These are phyloP conservation scores for Trapa bicornis DNA, from an alignment of 345 rosid genomes.

Conservation along the genomic window DNA sequence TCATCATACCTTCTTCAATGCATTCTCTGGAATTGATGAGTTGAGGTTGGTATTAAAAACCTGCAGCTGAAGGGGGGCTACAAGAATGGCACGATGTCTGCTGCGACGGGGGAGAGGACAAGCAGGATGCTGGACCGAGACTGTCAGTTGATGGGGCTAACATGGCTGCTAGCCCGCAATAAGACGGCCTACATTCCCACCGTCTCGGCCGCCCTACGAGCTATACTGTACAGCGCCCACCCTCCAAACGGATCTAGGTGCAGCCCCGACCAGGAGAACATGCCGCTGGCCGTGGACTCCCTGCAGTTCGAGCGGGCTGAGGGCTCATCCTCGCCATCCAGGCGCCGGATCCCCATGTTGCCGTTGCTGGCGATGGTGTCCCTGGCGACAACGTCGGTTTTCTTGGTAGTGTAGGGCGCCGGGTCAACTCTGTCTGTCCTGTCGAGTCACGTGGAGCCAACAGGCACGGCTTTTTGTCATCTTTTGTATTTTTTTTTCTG, in stretches of 20 bases:
- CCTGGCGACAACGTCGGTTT: neutral
- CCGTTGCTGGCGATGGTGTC: slow-evolving; percentile 17
- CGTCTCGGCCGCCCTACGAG: slow-evolving; percentile 89
- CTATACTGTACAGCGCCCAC: slow-evolving; percentile 81
- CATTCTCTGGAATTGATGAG: neutral
- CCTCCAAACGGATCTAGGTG: slow-evolving; percentile 69
- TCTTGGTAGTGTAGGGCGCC: slow-evolving; percentile 13
- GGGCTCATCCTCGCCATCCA: slow-evolving; percentile 26
- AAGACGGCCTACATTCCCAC: slow-evolving; percentile 97
- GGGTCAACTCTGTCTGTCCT: neutral
- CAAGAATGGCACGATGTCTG: slow-evolving; percentile 29
- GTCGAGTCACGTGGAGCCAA: slow-evolving; percentile 40
- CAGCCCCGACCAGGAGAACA: slow-evolving; percentile 98
- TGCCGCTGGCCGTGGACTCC: slow-evolving; percentile 98
- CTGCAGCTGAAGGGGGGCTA: slow-evolving; percentile 55
- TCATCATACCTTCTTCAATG: neutral
- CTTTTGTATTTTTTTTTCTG: neutral
- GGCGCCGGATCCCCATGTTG: slow-evolving; percentile 19
- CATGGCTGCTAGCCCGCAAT: slow-evolving; percentile 93
- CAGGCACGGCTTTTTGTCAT: slow-evolving; percentile 13
- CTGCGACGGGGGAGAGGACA: slow-evolving; percentile 35
- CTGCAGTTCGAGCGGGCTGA: slow-evolving; percentile 54
- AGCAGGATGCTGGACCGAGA: slow-evolving; percentile 84
- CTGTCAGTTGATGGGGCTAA: slow-evolving; percentile 96
- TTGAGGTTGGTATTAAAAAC: neutral